Evolutionary conservation across 2,329 filamentous ascomycete genomes (phyloP), one percentile per base, ranked within the genome.

Genomic region (Bertia moriformis): DNA sequence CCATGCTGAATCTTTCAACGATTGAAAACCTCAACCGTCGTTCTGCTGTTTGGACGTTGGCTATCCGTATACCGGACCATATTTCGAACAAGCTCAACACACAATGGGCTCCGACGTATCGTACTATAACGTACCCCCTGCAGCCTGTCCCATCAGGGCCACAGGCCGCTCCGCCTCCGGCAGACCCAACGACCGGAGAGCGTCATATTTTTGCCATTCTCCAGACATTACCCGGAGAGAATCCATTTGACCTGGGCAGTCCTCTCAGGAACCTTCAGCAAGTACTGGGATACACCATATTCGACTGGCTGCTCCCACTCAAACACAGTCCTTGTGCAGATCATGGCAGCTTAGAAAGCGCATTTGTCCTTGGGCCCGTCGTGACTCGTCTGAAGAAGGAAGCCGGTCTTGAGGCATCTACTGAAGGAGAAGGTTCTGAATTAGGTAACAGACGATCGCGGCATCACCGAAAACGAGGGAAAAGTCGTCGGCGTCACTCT

Each of bases 241-340:
- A 94, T 47, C 85, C 86, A 0, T 98, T 86, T 78, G 74, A 93
- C 48, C 62, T 91, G 1, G 84, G 83, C 2, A 62, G 55, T 19
- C 59, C 61, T 5, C 66, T 71, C 44, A 59, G 65, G 19, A 96
- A 96, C 51, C 79, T 87, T 60, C 73, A 75, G 45, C 71, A 79
- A 13, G 73, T 95, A 18, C 86, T 98, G 78, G 89, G 89, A 0
- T 60, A 69, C 37, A 71, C 61, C 15, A 45, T 77, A 2, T 43
- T 79, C 13, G 83, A 94, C 43, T 96, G 88, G 88, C 51, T 94
- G 12, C 59, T 94, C 1, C 89, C 89, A 0, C 55, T 93, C 22
- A 73, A 66, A 41, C 67, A 72, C 42, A 86, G 83, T 3, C 89
- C 89, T 0, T 89, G 83, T 54, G 69, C 69, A 38, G 69, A 72